Evolutionary conservation across 441 rosid genomes (phyloP).

Genomic region (Adansonia rubrostipa): DNA sequence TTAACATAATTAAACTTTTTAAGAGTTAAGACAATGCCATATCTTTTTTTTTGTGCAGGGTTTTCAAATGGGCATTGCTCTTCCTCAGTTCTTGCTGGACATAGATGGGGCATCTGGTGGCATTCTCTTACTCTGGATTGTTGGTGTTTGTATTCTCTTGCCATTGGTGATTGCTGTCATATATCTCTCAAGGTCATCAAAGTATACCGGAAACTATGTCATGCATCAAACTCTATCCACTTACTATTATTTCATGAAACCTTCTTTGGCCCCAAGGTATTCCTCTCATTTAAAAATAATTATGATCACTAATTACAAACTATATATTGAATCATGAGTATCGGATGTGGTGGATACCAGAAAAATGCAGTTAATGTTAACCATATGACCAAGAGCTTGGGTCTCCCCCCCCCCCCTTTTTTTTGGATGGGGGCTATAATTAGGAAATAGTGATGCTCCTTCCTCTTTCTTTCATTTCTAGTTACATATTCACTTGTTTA

Average conservation of each 20-base stretch:
- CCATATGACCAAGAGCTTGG: not conserved
- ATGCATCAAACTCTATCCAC: conserved; percentile 95
- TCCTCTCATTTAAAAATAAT: conserved; percentile 19
- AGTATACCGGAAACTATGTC: conserved; percentile 96
- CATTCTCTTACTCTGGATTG: conserved; percentile 94
- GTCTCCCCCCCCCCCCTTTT: not conserved
- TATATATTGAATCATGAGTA: not conserved
- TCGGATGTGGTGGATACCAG: not conserved
- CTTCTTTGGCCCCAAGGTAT: conserved; percentile 98
- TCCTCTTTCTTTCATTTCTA: not conserved
- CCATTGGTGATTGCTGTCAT: conserved; percentile 95
- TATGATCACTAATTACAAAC: not conserved
- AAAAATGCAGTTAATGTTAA: conserved; percentile 7
- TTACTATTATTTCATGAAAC: conserved; percentile 91
- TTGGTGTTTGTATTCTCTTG: conserved; percentile 94
- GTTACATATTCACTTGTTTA: not conserved
- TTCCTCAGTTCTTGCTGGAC: conserved; percentile 89
- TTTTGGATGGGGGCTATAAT: not conserved
- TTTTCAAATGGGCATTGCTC: conserved; percentile 99
- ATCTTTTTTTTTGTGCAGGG: conserved; percentile 61
- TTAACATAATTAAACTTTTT: not conserved
- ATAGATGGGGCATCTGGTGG: conserved; percentile 98
- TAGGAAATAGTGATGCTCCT: not conserved
- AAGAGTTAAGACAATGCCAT: conserved; percentile 28
- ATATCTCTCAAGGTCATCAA: conserved; percentile 94